These are phyloP conservation scores for Penicillium cinerascens DNA, from an alignment of 495 filamentous ascomycete species.

Conservation along the genomic window DNA sequence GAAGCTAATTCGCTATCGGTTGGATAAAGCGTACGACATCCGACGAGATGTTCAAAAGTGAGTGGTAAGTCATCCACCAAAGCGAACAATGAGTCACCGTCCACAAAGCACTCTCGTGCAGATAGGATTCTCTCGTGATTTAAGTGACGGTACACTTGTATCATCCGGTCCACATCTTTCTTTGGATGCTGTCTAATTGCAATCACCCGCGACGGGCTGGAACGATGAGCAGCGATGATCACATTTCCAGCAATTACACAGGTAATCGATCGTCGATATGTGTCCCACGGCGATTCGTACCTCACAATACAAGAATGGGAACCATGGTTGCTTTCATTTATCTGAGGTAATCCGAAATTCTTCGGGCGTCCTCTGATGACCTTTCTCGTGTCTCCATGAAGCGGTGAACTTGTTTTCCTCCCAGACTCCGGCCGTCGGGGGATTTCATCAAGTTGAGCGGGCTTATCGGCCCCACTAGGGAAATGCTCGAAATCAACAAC, in stretches of 20 bases:
- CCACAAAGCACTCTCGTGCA: constrained; percentile 8
- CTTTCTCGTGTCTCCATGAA: not conserved
- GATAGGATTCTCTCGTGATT: constrained; percentile 9
- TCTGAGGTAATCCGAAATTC: not conserved
- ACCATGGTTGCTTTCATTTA: not conserved
- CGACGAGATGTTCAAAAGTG: constrained; percentile 12
- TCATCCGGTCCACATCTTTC: constrained; percentile 1
- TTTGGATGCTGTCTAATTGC: constrained; percentile 6
- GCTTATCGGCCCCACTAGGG: not conserved
- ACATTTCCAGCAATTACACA: constrained; percentile 8
- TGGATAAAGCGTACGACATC: constrained; percentile 4
- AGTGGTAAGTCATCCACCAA: constrained; percentile 7
- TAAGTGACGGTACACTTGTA: not conserved
- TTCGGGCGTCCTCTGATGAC: not conserved
- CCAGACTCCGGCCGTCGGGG: not conserved
- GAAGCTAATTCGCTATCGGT: constrained; percentile 12
- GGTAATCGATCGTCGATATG: constrained; percentile 2
- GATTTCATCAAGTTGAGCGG: not conserved
- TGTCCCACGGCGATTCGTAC: constrained; percentile 16
- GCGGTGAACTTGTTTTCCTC: constrained; percentile 6
- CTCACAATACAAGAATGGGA: not conserved
- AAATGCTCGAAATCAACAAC: too few relatives aligned
- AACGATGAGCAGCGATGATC: constrained; percentile 5
- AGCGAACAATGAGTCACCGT: not conserved
- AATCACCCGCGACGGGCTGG: not conserved